Evolutionary conservation across 2,329 filamentous ascomycete genomes (phyloP).

Genomic region (Alternaria longipes): DNA sequence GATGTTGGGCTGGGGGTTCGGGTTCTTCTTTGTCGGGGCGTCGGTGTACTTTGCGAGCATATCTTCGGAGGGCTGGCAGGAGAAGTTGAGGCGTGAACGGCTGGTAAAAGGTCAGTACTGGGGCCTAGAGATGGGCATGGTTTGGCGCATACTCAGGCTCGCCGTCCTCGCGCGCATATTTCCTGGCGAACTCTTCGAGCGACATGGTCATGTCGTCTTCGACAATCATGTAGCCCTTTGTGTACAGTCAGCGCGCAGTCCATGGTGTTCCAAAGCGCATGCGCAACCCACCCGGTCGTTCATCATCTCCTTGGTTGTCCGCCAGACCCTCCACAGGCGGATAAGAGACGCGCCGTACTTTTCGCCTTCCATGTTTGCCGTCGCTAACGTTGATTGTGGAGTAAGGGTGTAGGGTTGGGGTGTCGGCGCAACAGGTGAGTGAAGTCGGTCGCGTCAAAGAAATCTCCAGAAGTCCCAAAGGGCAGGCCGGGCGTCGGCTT

Average conservation of each 20-base stretch:
- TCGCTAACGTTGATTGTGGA: constrained; percentile 16
- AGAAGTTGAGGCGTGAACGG: constrained; percentile 85
- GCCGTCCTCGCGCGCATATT: constrained; percentile 77
- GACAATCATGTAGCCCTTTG: constrained; percentile 88
- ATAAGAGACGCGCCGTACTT: constrained; percentile 46
- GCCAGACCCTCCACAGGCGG: constrained; percentile 92
- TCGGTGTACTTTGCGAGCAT: constrained; percentile 89
- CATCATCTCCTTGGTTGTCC: constrained; percentile 95
- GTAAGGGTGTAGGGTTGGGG: constrained; percentile 12
- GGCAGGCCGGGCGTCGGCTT: constrained; percentile 34
- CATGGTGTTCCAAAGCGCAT: constrained; percentile 21
- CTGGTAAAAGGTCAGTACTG: constrained; percentile 57
- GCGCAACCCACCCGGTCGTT: constrained; percentile 76
- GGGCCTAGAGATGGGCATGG: constrained; percentile 5
- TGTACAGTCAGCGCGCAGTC: constrained; percentile 28
- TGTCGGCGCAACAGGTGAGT: constrained; percentile 23
- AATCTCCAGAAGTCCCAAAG: constrained; percentile 38
- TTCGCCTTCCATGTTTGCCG: constrained; percentile 42
- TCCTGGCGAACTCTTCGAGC: constrained; percentile 78
- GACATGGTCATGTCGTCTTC: constrained; percentile 89
- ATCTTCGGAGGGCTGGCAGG: constrained; percentile 79
- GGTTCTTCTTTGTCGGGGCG: constrained; percentile 72
- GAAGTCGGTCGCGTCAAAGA: constrained; percentile 36
- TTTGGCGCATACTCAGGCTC: constrained; percentile 72
- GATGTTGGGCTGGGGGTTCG: constrained; percentile 75